Percentiles rank a stretch among this genome's conserved stretches.
These are phyloP conservation scores for Argentina anserina DNA, from an alignment of 306 rosid genomes.

Conservation along the genomic window DNA sequence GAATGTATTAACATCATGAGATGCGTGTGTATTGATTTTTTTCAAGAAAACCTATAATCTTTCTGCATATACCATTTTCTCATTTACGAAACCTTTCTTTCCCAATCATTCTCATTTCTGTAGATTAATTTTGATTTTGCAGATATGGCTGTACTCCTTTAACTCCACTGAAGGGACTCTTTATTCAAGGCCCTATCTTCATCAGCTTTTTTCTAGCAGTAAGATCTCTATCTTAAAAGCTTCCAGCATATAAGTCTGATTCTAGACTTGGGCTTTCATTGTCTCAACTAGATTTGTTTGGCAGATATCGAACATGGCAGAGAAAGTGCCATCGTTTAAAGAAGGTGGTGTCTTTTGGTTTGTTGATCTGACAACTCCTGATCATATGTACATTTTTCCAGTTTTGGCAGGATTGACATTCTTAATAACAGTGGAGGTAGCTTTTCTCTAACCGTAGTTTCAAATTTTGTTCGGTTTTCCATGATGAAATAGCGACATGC, in stretches of 20 bases:
- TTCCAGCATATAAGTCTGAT: conserved; percentile 9
- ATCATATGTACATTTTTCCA: conserved; percentile 62
- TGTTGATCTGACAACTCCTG: conserved; percentile 83
- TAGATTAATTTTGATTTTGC: conserved; percentile 31
- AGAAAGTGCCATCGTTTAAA: conserved; percentile 85
- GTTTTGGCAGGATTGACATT: conserved; percentile 70
- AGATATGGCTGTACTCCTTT: conserved; percentile 80
- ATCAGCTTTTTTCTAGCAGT: conserved; percentile 89
- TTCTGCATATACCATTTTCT: conserved; percentile 11
- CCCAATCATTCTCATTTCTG: conserved; percentile 24
- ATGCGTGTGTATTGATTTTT: neutral
- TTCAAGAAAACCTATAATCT: neutral
- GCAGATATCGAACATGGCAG: conserved; percentile 84
- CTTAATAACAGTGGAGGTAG: conserved; percentile 84
- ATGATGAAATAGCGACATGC: neutral
- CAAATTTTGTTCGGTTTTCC: neutral
- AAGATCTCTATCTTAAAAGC: conserved; percentile 33
- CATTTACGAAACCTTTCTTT: conserved; percentile 20
- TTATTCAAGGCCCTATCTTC: conserved; percentile 76
- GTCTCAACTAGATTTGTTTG: conserved; percentile 36
- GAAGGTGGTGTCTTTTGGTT: conserved; percentile 89
- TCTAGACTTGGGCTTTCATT: conserved; percentile 10
- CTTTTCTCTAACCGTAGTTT: neutral
- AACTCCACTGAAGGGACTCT: conserved; percentile 75
- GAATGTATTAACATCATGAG: neutral